phyloP scores from a whole-genome alignment of 257 asterid genomes.

The Thymus quinquecostatus region DNA sequence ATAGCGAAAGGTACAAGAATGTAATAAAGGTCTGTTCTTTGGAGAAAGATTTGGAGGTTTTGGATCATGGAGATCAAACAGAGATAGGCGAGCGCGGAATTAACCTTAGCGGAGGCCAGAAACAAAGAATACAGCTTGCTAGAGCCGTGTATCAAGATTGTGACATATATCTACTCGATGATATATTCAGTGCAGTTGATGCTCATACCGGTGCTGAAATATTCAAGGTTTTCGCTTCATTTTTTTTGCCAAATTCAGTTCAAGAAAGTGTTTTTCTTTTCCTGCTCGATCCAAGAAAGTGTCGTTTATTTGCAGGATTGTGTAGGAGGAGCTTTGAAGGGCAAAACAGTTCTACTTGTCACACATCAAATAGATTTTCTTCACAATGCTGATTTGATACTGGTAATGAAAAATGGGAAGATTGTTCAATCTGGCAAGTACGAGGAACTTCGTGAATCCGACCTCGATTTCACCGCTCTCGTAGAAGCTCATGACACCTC shows the following conservation, averaged over 20 bases:
- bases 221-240: conserved; percentile 49
- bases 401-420: conserved; percentile 73
- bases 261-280: too few species aligned
- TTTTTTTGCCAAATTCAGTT: too few species aligned
- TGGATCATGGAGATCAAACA: conserved; percentile 68
- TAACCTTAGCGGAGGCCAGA: conserved; percentile 86
- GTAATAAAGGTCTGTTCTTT: conserved; percentile 55
- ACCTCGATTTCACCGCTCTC: conserved; percentile 60
- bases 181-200: conserved; percentile 88
- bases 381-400: conserved; percentile 63
- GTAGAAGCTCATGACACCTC: conserved; percentile 76
- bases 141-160: conserved; percentile 79
- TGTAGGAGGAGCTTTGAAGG: conserved; percentile 58
- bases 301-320: conserved; percentile 56
- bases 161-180: conserved; percentile 74
- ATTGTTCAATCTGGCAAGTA: conserved; percentile 77
- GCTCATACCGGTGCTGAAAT: conserved; percentile 88
- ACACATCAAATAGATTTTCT: conserved; percentile 85
- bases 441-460: conserved; percentile 45
- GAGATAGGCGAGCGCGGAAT: conserved; percentile 85
- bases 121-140: conserved; percentile 80
- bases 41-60: conserved; percentile 69
- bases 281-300: too few species aligned
- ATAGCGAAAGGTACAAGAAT: conserved; percentile 51
- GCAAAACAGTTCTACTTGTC: conserved; percentile 65